These are phyloP conservation scores for Monilinia aucupariae DNA, from an alignment of 2,329 filamentous ascomycete genomes.

Conservation along the genomic window DNA sequence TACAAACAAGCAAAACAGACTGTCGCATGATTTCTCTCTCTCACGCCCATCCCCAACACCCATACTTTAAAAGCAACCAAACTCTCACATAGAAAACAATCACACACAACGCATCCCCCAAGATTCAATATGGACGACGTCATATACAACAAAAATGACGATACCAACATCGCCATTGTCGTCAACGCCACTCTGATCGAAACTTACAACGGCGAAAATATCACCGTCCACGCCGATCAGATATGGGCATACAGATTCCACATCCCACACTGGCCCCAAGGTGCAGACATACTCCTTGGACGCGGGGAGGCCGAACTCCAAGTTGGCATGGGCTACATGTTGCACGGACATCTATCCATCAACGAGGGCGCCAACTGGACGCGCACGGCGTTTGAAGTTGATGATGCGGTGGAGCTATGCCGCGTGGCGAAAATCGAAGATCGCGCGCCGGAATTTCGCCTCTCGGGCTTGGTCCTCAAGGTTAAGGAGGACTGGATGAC, in stretches of 20 bases:
- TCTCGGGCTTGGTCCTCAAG: conserved; percentile 1
- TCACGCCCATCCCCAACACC: neutral
- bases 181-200: conserved; percentile 12
- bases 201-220: conserved; percentile 1
- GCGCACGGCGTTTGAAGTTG: conserved; percentile 11
- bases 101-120: neutral
- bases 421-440: neutral
- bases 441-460: conserved; percentile 1
- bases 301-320: conserved; percentile 1
- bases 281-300: neutral
- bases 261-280: conserved; percentile 1
- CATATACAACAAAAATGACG: conserved; percentile 7
- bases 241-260: conserved; percentile 6
- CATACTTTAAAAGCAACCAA: no score
- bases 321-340: conserved; percentile 6
- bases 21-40: neutral
- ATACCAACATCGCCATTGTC: conserved; percentile 9
- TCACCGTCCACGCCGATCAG: conserved; percentile 3
- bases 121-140: neutral
- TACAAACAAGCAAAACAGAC: neutral
- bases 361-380: conserved; percentile 13
- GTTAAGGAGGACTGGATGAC: neutral
- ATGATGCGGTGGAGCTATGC: neutral
- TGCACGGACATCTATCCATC: conserved; percentile 8
- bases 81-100: neutral